These are phyloP conservation scores for Phytopythium boreale DNA, from an alignment of 352 stramenopile genomes.

Conservation along the genomic window DNA sequence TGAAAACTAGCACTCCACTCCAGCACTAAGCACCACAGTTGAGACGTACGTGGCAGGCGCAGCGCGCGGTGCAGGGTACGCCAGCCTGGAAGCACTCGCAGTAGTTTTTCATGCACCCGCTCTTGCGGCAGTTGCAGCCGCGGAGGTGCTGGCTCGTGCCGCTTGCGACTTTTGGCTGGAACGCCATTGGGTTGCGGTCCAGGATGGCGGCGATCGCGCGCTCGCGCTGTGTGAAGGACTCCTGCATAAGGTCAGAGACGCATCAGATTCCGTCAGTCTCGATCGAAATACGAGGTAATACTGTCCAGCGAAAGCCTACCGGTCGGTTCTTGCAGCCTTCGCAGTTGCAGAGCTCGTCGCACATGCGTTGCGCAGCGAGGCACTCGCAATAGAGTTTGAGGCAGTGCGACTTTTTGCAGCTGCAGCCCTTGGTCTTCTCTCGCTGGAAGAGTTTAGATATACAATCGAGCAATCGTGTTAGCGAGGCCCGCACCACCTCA, in stretches of 20 bases:
- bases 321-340: slow-evolving; percentile 77
- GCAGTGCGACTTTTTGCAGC: slow-evolving; percentile 97
- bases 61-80: slow-evolving; percentile 76
- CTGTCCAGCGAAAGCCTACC: slow-evolving; percentile 5
- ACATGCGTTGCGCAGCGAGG: slow-evolving; percentile 65
- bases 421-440: slow-evolving; percentile 80
- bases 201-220: slow-evolving; percentile 88
- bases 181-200: slow-evolving; percentile 91
- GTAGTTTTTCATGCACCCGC: slow-evolving; percentile 97
- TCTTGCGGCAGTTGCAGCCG: slow-evolving; percentile 96
- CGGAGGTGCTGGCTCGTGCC: slow-evolving; percentile 85
- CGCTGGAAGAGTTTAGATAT: slow-evolving; percentile 1
- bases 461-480: background rate
- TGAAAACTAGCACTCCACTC: background rate
- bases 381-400: slow-evolving; percentile 94
- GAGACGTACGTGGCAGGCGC: slow-evolving; percentile 64
- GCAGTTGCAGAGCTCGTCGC: slow-evolving; percentile 73
- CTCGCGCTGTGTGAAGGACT: slow-evolving; percentile 61
- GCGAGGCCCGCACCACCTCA: background rate
- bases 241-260: slow-evolving; percentile 1
- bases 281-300: background rate
- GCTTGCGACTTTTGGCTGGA: slow-evolving; percentile 92
- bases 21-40: background rate
- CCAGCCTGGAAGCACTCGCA: slow-evolving; percentile 95
- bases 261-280: background rate